Base-by-base conservation (phyloP, 2,329 filamentous ascomycete species). In the Cercospora zeae-maydis region DNA sequence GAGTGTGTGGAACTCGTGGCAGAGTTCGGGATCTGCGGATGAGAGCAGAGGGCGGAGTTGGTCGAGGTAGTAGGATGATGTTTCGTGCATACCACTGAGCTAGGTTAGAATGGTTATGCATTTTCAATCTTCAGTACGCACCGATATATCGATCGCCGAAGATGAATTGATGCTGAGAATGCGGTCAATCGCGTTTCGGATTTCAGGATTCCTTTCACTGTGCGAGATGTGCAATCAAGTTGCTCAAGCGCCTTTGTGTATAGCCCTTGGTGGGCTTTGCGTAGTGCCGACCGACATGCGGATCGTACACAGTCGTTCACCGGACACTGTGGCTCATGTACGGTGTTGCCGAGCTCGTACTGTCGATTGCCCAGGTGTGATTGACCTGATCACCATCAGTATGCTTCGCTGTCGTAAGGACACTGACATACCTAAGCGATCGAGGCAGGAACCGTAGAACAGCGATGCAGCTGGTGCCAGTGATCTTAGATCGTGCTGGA, bases 261-360 rank as follows among this genome's bases (percentile, higher is more conserved):
- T 33, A 81, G 83, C 1, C 93, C 93, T 52, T 80, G 82, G 61
- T 87, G 84, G 8, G 85, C 83, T 5, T 89, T 80, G 55, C 87
- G 80, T 63, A 88, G 85, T 1, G 91, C 88, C 61, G 88, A 83
- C 4, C 89, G 86, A 69, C 90, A 91, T 0, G 83, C 87, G 34
- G 91, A 84, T 69, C 89, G 91, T 33, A 97, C 81, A 55, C 87
- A 83, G 69, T 98, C 93, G 66, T 96, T 92, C 47, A 93, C 85
- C 0, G 87, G 83, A 36, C 83, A 82, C 53, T 80, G 79, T n/a
- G 79, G 77, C 3, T 82, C 79, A 72, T 96, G 89, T 66, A 90
- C 92, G 58, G 87, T 83, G 14, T 92, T 81, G 62, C 96, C 92
- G 0, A 91, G 81, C 66, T 96, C 88, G 71, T 87, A 89, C 21